Base-by-base conservation (phyloP, 352 stramenopile genomes). In the Pilasporangium apinafurcum region DNA sequence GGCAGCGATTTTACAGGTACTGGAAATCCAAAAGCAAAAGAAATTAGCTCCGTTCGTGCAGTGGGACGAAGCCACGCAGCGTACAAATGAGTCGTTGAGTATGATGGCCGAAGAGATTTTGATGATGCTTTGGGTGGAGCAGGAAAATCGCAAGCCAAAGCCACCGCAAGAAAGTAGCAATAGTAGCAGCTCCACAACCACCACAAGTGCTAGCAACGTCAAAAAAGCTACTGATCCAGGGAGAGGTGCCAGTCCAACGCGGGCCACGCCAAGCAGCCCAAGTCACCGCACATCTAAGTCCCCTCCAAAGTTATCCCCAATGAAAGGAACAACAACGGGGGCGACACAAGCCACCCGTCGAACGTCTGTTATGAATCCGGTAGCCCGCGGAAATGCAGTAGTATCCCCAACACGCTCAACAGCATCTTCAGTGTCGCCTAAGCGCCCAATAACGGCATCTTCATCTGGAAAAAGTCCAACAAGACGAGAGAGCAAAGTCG, bases 61-160 rank as follows among this genome's bases (percentile, higher is more conserved):
- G 10, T 87, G 75, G 75, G 71, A 85, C 35, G 64, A 82, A 8
- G 22, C n/a, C 2, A 75, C 66, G 8, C 53, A 44, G 8, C 59
- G 61, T 24, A 67, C 59, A 8, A 83, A 85, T 43, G 75, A 87
- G 40, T 40, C 58, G 38, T 45, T 87, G 21, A 44, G 59, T 6
- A 87, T 87, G 75, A 85, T 62, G 40, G 59, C 59, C 0, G 75
- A 87, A 43, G 75, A 87, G 42, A 32, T 86, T 1, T 61, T 68
- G 30, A 81, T 61, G 48, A 63, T 77, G 29, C 34, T 85, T 7
- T 59, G 62, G 31, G 37, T 68, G 14, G 67, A 85, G 41, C 68
- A 83, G 32, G 68, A 87, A 39, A 83, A 51, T n/a, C 66, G 69
- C 27, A 77, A 78, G 32, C 59, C 71, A 0, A 75, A 79, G 48